Percentiles rank a stretch among this genome's conserved stretches.
Evolutionary conservation across 164 flowering plant genomes (phyloP).

Genomic region (Magnolia kwangsiensis): DNA sequence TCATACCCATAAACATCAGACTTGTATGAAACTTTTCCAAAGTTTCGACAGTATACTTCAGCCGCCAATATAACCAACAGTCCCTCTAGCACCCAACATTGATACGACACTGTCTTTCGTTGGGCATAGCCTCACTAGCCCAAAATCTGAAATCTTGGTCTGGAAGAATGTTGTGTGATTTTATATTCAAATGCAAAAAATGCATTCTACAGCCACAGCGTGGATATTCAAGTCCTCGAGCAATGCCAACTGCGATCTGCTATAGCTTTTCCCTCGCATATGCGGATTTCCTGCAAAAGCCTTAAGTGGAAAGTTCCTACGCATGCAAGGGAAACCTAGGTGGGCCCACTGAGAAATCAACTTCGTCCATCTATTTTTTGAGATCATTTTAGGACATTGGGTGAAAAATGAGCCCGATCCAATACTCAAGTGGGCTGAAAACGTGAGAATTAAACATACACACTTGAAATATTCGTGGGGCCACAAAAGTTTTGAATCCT

Average conservation of each 20-base stretch:
- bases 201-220: conserved; percentile 7
- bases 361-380: no score
- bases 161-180: conserved; percentile 11
- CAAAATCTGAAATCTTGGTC: conserved; percentile 16
- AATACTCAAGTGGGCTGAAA: no score
- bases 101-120: not conserved
- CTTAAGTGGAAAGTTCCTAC: no score
- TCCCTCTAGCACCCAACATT: conserved; percentile 2
- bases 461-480: no score
- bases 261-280: not conserved
- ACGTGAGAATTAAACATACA: no score
- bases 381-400: no score
- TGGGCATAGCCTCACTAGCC: conserved; percentile 8
- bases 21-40: conserved; percentile 11
- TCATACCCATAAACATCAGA: conserved; percentile 15
- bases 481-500: no score
- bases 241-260: conserved; percentile 2
- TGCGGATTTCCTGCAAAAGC: no score
- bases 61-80: conserved; percentile 9
- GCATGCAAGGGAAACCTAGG: no score
- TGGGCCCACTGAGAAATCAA: no score
- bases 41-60: conserved; percentile 1
- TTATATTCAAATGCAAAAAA: conserved; percentile 17
- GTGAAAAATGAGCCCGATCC: no score
- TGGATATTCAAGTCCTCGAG: conserved; percentile 5